These are phyloP conservation scores for Porphyrellus cyaneotinctus DNA, from an alignment of 768 basidiomycete genomes.

Conservation along the genomic window DNA sequence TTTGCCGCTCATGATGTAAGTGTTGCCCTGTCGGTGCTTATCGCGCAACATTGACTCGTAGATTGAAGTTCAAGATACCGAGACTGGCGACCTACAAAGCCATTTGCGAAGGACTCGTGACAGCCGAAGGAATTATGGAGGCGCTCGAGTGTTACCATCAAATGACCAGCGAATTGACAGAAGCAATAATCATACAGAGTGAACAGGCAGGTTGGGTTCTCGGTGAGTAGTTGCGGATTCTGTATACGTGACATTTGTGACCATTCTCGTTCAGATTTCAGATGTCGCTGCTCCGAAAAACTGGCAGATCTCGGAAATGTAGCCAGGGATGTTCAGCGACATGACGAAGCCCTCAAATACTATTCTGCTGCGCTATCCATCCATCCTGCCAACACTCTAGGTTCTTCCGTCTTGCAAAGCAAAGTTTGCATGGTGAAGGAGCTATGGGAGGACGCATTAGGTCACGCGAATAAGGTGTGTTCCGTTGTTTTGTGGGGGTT, in stretches of 20 bases:
- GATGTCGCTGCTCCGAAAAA: background rate
- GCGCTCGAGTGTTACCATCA: slow-evolving; percentile 1
- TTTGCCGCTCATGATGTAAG: background rate
- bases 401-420: too few species aligned
- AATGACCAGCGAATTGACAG: background rate
- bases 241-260: background rate
- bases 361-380: too few species aligned
- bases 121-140: background rate
- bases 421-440: too few species aligned
- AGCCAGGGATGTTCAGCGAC: background rate
- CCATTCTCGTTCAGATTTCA: background rate
- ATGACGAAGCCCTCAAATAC: too few species aligned
- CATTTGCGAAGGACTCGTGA: background rate
- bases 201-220: background rate
- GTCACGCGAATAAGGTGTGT: too few species aligned
- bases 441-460: too few species aligned
- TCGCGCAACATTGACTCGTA: background rate
- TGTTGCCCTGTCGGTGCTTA: background rate
- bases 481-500: too few species aligned
- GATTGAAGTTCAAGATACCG: background rate
- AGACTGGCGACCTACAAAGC: background rate
- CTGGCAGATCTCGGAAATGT: background rate
- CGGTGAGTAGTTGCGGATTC: background rate
- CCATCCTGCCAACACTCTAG: too few species aligned
- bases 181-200: too few species aligned